Base-by-base conservation (phyloP, 257 asterid genomes). In the Solanum chaucha region DNA sequence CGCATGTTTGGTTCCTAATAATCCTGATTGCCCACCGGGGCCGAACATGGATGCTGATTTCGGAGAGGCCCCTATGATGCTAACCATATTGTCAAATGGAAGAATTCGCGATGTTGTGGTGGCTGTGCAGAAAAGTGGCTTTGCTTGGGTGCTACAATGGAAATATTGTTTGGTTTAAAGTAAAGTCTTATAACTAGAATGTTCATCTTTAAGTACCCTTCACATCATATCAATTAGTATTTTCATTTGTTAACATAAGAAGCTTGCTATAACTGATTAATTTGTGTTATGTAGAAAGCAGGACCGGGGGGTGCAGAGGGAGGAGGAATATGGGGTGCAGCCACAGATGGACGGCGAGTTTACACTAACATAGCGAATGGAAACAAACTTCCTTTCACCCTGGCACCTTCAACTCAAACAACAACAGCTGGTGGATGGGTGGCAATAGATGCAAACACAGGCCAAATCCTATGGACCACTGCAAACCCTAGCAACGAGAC, bases 11-110 rank as follows among this genome's bases (percentile, higher is more conserved):
- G 88, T 91, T 12, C 97, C 95, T 15, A 93, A 93, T 24, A 96
- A 90, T 83, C 96, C 95, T 0, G 96, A 93, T 26, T 94, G 96
- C 67, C 98, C 95, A 6, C 88, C 93, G 0, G 98, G 96, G 14
- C 99, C 98, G 1, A 95, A 93, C 65, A 20, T 89, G 90, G 98
- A 95, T 89, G 99, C 98, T 0, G 98, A 96, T 38, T 95, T 95
- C n/a, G 98, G 99, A 4, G 98, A 96, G 93, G 98, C 98, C 0
- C 96, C 98, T 1, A 96, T 96, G 98, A 81, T 93, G 59, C 89
- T 94, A 28, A 90, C 87, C 5, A 90, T 95, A 1, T 2, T 30
- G 1, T 71, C 87, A 0, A 89, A 90, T 5, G 90, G 95, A 35
- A 87, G 89, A 19, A 10, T 44, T 20, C 91, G 92, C 2, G 97